Base-by-base conservation (phyloP, 2,329 filamentous ascomycete genomes). In the Monilinia aucupariae region DNA sequence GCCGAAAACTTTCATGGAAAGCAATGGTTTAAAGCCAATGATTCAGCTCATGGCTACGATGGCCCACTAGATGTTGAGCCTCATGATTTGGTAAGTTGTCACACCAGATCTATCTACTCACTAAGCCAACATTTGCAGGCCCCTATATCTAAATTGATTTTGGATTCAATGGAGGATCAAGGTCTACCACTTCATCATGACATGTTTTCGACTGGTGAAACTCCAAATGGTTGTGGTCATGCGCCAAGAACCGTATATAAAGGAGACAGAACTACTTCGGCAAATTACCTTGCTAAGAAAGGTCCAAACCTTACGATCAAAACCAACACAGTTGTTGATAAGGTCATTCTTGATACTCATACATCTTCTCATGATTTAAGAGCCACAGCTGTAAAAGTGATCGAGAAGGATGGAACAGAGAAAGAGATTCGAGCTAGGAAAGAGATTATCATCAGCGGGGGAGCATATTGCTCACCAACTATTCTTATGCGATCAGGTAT, bases 1-100 rank as follows among this genome's bases (percentile, higher is more conserved):
- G 76, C 81, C 1, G 84, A 86, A 66, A 82, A 79, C 2, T 86
- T 86, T 68, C 80, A 85, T 62, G 69, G 73, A 25, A 85, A 85
- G 69, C 74, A 79, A 34, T 85, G 82, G 82, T 84, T 85, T 71
- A 71, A 82, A 41, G 78, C 78, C 2, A 75, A 79, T 49, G 70
- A 75, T 10, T 74, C 74, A 2, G 75, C 75, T 9, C 84, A 86
- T 65, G 82, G 82, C 1, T 74, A 78, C 53, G 71, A 76, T 12
- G 84, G 84, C 0, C 80, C 79, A 25, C 74, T 86, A 1, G 78
- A 84, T 59, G 81, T 77, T 8, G 82, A 83, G 66, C 83, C 83
- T 0, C 82, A 85, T 64, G 82, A 85, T 64, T 74, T 84, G 0
- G 82, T 82, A 3, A 48, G 53, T 20, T 15, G 15, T 9, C 25